Evolutionary conservation across 805 yeast species (phyloP).

Genomic region (Saturnispora besseyi): DNA sequence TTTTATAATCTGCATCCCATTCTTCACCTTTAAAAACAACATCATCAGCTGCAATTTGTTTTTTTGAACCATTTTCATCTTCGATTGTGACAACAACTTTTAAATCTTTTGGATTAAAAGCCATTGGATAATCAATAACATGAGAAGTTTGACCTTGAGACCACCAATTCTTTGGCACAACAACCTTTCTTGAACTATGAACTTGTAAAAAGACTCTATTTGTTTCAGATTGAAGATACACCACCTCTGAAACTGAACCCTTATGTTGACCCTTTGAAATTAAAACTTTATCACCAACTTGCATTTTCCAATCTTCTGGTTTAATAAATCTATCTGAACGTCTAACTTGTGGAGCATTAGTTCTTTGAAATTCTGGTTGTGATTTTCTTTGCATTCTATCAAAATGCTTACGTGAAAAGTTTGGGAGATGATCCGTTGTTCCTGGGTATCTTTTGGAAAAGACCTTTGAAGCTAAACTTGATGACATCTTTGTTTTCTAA

Average conservation of each 20-base stretch:
- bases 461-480: constrained; percentile 5
- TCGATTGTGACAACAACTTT: constrained; percentile 72
- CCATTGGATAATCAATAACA: constrained; percentile 58
- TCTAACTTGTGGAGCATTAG: constrained; percentile 23
- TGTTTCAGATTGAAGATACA: constrained; percentile 46
- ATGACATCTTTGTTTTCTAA: neutral
- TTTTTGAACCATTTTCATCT: constrained; percentile 52
- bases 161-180: constrained; percentile 71
- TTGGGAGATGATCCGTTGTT: constrained; percentile 25
- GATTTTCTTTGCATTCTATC: constrained; percentile 22
- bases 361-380: constrained; percentile 27
- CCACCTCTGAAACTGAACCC: constrained; percentile 67
- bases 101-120: constrained; percentile 50
- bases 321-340: constrained; percentile 30
- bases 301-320: constrained; percentile 48
- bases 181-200: constrained; percentile 52
- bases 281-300: constrained; percentile 72
- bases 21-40: constrained; percentile 58
- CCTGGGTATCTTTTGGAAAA: constrained; percentile 25
- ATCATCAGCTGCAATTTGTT: constrained; percentile 72
- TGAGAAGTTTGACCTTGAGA: constrained; percentile 62
- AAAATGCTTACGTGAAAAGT: constrained; percentile 21
- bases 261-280: constrained; percentile 58
- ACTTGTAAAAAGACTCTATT: constrained; percentile 62
- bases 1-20: constrained; percentile 65